Evolutionary conservation across 2,329 filamentous ascomycete species (phyloP).

Genomic region (Arthrocladium fulminans): DNA sequence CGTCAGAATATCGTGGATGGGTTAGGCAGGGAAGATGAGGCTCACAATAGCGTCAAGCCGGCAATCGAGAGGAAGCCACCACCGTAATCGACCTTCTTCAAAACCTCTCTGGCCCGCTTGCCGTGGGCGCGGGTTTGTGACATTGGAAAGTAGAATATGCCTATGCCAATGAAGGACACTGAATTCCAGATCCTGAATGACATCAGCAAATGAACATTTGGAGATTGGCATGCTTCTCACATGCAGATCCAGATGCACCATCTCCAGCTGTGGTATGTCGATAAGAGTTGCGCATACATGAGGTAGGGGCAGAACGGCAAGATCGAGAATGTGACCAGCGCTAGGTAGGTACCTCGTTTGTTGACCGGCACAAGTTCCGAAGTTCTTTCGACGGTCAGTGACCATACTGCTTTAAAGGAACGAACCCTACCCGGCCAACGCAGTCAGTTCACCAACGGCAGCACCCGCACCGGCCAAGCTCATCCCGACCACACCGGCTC

Average conservation of each 20-base stretch:
- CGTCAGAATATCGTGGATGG: neutral
- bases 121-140: slow-evolving; percentile 14
- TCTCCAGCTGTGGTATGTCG: slow-evolving; percentile 17
- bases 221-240: slow-evolving; percentile 4
- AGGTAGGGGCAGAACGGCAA: slow-evolving; percentile 16
- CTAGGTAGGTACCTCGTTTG: slow-evolving; percentile 14
- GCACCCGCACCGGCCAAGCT: slow-evolving; percentile 14
- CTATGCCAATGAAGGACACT: slow-evolving; percentile 10
- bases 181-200: slow-evolving; percentile 12
- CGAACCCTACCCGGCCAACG: slow-evolving; percentile 15
- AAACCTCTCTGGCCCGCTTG: slow-evolving; percentile 3
- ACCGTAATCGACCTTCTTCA: slow-evolving; percentile 15
- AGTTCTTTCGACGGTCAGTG: slow-evolving; percentile 1
- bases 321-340: slow-evolving; percentile 12
- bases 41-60: slow-evolving; percentile 15
- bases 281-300: slow-evolving; percentile 13
- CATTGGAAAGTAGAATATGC: slow-evolving; percentile 13
- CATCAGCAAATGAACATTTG: neutral
- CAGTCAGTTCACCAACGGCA: slow-evolving; percentile 15
- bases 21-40: neutral
- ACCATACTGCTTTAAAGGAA: neutral
- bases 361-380: slow-evolving; percentile 19
- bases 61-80: slow-evolving; percentile 14
- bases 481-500: slow-evolving; percentile 14
- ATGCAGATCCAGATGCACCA: slow-evolving; percentile 17